phyloP scores from a whole-genome alignment of 129 eudicot genomes.

The Helichrysum umbraculigerum region DNA sequence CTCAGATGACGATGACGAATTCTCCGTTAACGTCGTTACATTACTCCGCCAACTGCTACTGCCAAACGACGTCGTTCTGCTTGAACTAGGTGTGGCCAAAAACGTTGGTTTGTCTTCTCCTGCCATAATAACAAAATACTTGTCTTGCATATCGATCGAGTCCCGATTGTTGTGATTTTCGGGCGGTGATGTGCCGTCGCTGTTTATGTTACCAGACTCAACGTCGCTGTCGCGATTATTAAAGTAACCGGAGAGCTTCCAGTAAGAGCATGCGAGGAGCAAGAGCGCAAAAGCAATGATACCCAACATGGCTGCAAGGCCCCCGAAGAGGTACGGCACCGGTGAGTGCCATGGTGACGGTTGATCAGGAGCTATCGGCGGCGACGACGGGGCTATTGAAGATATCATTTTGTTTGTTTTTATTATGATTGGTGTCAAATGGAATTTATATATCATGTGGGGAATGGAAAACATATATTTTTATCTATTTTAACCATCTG shows the following conservation, averaged over 20 bases:
- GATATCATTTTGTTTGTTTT: conserved; percentile 7
- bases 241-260: conserved; percentile 66
- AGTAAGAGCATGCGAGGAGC: conserved; percentile 76
- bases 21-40: conserved; percentile 23
- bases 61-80: conserved; percentile 63
- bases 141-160: conserved; percentile 43
- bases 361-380: conserved; percentile 26
- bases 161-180: neutral
- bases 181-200: conserved; percentile 14
- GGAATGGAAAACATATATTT: too few species aligned
- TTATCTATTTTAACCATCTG: too few species aligned
- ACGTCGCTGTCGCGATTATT: conserved; percentile 39
- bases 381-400: conserved; percentile 29
- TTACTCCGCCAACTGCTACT: conserved; percentile 44
- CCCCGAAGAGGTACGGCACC: conserved; percentile 79
- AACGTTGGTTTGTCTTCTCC: conserved; percentile 63
- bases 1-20: conserved; percentile 22
- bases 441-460: neutral
- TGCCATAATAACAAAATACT: conserved; percentile 64
- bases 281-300: conserved; percentile 71
- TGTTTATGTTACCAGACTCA: conserved; percentile 38
- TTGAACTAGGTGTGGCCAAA: conserved; percentile 63
- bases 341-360: conserved; percentile 79
- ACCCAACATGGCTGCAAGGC: conserved; percentile 82
- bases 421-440: neutral